A percentile compares a stretch with the other conserved stretches of the same genome.
phyloP scores from a whole-genome alignment of 1,284 basidiomycete genomes.

The Moniliophthora roreri region DNA sequence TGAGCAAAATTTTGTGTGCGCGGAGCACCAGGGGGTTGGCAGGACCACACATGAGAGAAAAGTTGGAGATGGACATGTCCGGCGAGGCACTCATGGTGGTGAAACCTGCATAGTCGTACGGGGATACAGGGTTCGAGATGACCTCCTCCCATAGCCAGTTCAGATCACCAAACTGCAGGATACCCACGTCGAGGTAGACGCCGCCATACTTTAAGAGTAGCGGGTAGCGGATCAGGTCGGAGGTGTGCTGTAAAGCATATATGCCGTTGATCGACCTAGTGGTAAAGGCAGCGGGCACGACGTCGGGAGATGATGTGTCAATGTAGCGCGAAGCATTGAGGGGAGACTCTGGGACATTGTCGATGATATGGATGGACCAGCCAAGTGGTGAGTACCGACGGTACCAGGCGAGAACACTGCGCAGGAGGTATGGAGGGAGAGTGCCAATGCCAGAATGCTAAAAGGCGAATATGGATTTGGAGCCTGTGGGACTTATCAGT shows the following conservation, averaged over 20 bases:
- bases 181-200: background rate
- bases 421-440: background rate
- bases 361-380: background rate
- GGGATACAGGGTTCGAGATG: background rate
- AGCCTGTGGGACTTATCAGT: no score
- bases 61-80: background rate
- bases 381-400: background rate
- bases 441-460: background rate
- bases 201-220: background rate
- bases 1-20: background rate
- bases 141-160: background rate
- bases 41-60: background rate
- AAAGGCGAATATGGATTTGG: background rate
- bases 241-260: background rate
- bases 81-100: background rate
- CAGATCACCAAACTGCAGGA: background rate
- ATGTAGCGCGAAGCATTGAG: background rate
- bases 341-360: background rate
- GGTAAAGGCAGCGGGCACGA: background rate
- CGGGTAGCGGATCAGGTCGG: background rate
- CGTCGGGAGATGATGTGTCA: background rate
- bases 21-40: background rate
- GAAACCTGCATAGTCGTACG: background rate
- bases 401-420: background rate
- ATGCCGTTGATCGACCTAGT: background rate